Base-by-base conservation (phyloP, 2,329 filamentous ascomycete species). In the Penicillium corylophilum region DNA sequence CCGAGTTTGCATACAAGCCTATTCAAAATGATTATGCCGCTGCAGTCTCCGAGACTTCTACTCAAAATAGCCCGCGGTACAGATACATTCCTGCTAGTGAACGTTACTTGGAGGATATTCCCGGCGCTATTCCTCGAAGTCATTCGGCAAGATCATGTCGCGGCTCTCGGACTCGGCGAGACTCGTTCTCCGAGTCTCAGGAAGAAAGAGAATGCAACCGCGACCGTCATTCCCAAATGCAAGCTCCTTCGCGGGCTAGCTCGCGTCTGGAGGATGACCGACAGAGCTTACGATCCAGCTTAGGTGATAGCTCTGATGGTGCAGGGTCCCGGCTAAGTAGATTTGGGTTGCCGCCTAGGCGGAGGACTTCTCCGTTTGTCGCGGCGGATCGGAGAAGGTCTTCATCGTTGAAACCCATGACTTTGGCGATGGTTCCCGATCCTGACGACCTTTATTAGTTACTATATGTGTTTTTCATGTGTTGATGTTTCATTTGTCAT, bases 401-500 rank as follows among this genome's bases (percentile, higher is more conserved):
- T 29, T 67, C 61, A 16, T 57, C 59, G 22, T 43, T 60, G 31
- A 63, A 53, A 43, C 53, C 61, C 10, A 53, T 71, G 62, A 71
- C 70, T 35, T 54, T 66, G 48, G 59, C 63, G 0, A 72, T 73
- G 71, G 71, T 73, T 5, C 67, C 69, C 20, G 64, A 71, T 48
- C 55, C 64, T 10, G 70, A 72, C 9, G 69, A 72, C 33, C 59
- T 73, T 20, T 72, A 69, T 51, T 64, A 65, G 46, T 72, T 47
- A 29, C 9, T 45, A 9, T 35, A n/a, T n/a, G n/a, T n/a, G n/a
- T n/a, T n/a, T n/a, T n/a, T n/a, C n/a, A n/a, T n/a, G 8, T 10
- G 31, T 16, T 24, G 18, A 43, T 43, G 3, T 10, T 46, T 35
- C 26, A 20, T 18, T 44, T 16, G 44, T 49, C 55, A 55, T 55